Base-by-base conservation (phyloP, 768 basidiomycete genomes). In the Xerocomus brunneocitrinus region DNA sequence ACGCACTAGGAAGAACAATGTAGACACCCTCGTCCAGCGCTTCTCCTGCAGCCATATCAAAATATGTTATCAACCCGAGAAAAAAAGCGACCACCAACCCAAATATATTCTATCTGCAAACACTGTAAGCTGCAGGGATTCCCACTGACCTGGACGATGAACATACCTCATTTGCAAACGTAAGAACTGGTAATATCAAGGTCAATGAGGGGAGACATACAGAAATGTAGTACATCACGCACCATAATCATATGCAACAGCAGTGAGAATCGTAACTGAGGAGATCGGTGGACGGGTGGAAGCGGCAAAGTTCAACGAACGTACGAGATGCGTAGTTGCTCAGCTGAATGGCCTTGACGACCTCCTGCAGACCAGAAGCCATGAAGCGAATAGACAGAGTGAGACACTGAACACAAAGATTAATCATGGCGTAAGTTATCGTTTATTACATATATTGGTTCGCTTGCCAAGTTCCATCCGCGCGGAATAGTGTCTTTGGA, bases 81-180 rank as follows among this genome's bases (percentile, higher is more conserved):
- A 39, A 14, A 5, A 4, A 14, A n/a, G 19, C 19, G 19, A 36
- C 6, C 12, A 4, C 41, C 30, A 5, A 50, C 53, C 53, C 53
- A 54, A 3, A 54, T 44, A 24, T 49, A 35, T 41, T 54, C 48
- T 31, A 54, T 43, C 53, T 54, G 28, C 13, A 13, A 36, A 27
- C 7, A 30, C 1, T 24, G 24, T 27, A 4, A 42, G 25, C 27
- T 10, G 10, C 8, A 9, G 16, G 7, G 25, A 4, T 31, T 3
- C 2, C 3, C 8, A 12, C 12, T 4, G 5, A 31, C 8, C n/a
- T 3, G 0, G 14, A 1, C 30, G 24, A 25, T 12, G 16, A 10
- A 10, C 46, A 2, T 38, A 49, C 47, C 22, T 49, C 47, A 5
- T 30, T 39, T 12, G 47, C 25, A n/a, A 49, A 38, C 3, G 34